Evolutionary conservation across 345 rosid species (phyloP), one percentile per base, ranked within the genome.

Genomic region (Eucalyptus regnans): DNA sequence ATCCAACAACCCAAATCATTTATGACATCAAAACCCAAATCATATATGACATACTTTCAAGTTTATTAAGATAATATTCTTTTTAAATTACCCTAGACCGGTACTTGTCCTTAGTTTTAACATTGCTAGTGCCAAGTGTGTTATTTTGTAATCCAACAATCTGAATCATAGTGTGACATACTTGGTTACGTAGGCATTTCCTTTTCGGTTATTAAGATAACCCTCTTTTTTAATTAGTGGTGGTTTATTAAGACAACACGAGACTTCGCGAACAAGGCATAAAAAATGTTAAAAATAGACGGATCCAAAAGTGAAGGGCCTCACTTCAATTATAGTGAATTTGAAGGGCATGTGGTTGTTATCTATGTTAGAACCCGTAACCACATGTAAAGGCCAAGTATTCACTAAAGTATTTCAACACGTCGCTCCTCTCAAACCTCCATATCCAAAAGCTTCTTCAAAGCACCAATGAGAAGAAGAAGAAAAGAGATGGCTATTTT

Each of bases 401-500:
- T 33, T 33, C 80, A 17, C 23, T 33, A 17, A 33, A 68, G 80
- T 22, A 33, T 68, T 68, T 37, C 44, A 33, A 68, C 44, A 17
- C 80, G 17, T 33, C 44, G 20, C 80, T 66, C 41, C 22, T 68
- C 44, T 68, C 43, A 68, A 68, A 33, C 80, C 43, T 10, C 23
- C 20, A 68, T 33, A 68, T 33, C 80, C 23, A 33, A 68, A 37
- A 17, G 80, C 80, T 68, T 68, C 44, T 33, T 33, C 80, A 68
- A 50, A 84, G 86, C 50, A 68, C 44, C 80, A 33, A 68, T 43
- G 29, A 46, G 31, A 12, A 29, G 22, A 50, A 31, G 29, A 44
- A 44, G 5, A 37, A 3, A n/a, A 29, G 84, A 64, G 25, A 94
- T 95, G 97, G 92, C 88, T 71, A 90, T 91, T 7, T 90, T 89